Evolutionary conservation across 768 basidiomycete species (phyloP), one percentile per base, ranked within the genome.

Genomic region (Leccinum barrowsii): DNA sequence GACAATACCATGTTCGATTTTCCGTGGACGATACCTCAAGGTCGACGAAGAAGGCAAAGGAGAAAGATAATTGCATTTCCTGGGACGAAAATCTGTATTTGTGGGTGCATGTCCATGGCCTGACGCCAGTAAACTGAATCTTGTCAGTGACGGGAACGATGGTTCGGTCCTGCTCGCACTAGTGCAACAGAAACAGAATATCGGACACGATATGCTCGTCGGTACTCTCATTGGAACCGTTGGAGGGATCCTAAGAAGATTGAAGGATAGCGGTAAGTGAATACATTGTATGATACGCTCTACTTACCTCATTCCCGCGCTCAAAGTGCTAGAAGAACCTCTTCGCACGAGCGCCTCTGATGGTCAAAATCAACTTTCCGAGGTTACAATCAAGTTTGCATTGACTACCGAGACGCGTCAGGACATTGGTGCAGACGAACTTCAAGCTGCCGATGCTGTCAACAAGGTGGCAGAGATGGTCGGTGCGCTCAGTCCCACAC

Each of bases 41-140:
- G 17, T 57, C 65, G 17, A 65, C 64, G 58, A 60, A 55, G 26
- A 42, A 13, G 0, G 54, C 44, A 26, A 67, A 50, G 13, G 64
- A 67, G 52, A 64, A 40, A 46, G 35, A 53, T 24, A 54, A 54
- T 46, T 2, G 35, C 8, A 44, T 49, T 1, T 55, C 44, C 32
- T 65, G 64, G 64, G 46, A 60, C 28, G 61, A 65, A 8, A 54
- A 7, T 4, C 48, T 65, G 1, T 67, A 57, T 50, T 65, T 65
- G 64, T 65, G 17, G 12, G 64, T 66, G 7, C 10, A 48, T 19
- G 4, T 22, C 26, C 6, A 28, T 52, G 28, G 2, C 26, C 26
- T 51, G 50, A 28, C 7, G 15, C 28, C 4, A 22, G 12, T 6
- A 3, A 30, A 30, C 50, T 64, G 54, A 58, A 49, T 46, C 3